Percentiles rank a stretch among this genome's conserved stretches.
Conservation (phyloP, 1,284 basidiomycete genomes). For the Ganoderma meredithae region DNA sequence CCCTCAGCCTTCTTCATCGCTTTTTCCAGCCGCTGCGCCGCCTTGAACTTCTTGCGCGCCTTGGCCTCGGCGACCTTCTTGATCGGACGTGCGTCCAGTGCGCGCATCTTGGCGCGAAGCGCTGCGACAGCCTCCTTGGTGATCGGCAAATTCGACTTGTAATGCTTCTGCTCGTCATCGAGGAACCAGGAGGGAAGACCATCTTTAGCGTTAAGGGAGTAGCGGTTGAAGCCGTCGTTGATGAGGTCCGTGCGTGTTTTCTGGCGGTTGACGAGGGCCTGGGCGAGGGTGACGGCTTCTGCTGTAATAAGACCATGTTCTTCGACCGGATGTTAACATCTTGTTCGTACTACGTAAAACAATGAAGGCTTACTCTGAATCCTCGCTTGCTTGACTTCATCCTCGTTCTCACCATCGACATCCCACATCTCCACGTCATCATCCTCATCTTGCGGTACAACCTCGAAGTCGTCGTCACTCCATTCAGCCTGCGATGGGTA, state of each 20-base stretch:
- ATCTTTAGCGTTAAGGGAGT: conserved; percentile 92
- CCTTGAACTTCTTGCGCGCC: conserved; percentile 95
- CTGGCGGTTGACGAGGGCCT: conserved; percentile 91
- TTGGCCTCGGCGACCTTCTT: conserved; percentile 99
- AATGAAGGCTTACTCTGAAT: conserved; percentile 66
- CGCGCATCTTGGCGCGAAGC: conserved; percentile 90
- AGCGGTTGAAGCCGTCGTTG: conserved; percentile 96
- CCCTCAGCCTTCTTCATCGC: conserved; percentile 97
- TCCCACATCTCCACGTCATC: conserved; percentile 83
- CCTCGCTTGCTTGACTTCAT: conserved; percentile 73
- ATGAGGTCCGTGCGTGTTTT: conserved; percentile 90
- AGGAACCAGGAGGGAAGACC: conserved; percentile 96
- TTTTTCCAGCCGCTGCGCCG: conserved; percentile 86
- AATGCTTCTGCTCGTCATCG: conserved; percentile 94
- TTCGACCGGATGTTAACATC: conserved; percentile 42
- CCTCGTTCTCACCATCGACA: conserved; percentile 80
- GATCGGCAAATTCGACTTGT: conserved; percentile 94
- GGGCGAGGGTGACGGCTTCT: conserved; percentile 93
- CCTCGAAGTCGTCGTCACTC: conserved; percentile 67
- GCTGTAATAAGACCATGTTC: conserved; percentile 89
- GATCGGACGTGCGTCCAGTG: conserved; percentile 96
- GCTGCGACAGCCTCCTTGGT: conserved; percentile 95
- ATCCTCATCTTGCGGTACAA: conserved; percentile 67
- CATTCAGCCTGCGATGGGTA: conserved; percentile 18
- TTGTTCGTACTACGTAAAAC: not conserved